A percentile compares a stretch with the other conserved stretches of the same genome.
Conservation (phyloP, 768 basidiomycete genomes). For the Mycena vitilis region DNA sequence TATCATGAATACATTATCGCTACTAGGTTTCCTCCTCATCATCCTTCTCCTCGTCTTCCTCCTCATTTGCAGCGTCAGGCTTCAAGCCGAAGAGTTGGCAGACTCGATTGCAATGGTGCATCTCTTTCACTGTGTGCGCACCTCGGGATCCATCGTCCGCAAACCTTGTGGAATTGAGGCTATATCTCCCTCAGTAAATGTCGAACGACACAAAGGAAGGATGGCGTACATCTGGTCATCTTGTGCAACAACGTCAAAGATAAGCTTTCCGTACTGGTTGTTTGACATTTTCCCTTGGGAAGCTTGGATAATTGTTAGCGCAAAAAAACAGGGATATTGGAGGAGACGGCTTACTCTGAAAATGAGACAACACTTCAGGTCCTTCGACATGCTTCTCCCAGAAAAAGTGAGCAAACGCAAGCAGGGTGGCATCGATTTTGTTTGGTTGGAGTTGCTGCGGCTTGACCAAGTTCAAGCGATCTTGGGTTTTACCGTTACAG, state of each 20-base stretch:
- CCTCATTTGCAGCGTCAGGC: no score
- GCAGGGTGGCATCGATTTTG: slow-evolving; percentile 2
- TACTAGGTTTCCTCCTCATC: no score
- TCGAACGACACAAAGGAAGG: neutral
- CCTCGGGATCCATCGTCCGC: neutral
- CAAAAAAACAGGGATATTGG: neutral
- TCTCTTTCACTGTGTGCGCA: neutral
- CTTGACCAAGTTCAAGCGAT: neutral
- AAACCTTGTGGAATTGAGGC: neutral
- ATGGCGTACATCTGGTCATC: neutral
- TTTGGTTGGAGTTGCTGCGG: neutral
- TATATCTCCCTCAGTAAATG: neutral
- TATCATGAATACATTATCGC: no score
- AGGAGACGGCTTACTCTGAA: neutral
- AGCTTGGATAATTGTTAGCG: neutral
- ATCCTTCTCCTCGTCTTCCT: no score
- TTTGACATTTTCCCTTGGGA: neutral
- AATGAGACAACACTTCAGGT: neutral
- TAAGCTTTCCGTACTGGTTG: neutral
- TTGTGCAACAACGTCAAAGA: neutral
- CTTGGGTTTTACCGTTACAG: neutral
- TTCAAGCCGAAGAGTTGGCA: no score
- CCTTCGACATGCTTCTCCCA: neutral
- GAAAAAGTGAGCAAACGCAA: neutral
- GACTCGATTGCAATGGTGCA: no score